A percentile compares a stretch with the other conserved stretches of the same genome.
Evolutionary conservation across 2,329 filamentous ascomycete genomes (phyloP).

Genomic region (Talaromyces atroroseus): DNA sequence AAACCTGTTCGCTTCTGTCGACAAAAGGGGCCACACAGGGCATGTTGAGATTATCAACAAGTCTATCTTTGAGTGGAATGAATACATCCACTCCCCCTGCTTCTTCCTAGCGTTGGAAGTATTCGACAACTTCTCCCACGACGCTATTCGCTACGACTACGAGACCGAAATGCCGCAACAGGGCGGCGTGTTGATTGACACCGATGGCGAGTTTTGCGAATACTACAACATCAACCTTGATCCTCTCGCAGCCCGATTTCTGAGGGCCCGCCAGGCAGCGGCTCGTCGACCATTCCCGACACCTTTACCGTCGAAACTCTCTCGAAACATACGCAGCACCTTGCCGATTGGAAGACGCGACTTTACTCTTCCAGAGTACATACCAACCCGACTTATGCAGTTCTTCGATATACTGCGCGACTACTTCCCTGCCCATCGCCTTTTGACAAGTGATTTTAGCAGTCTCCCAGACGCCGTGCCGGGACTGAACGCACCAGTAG

Average conservation of each 20-base stretch:
- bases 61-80: slow-evolving; percentile 90
- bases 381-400: slow-evolving; percentile 90
- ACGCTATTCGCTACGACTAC: slow-evolving; percentile 84
- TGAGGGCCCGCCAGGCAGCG: slow-evolving; percentile 77
- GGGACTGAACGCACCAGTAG: slow-evolving; percentile 87
- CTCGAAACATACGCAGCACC: slow-evolving; percentile 58
- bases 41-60: slow-evolving; percentile 93
- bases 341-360: slow-evolving; percentile 66
- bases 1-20: slow-evolving; percentile 61
- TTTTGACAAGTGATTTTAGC: slow-evolving; percentile 88
- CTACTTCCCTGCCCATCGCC: slow-evolving; percentile 83
- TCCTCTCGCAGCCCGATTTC: slow-evolving; percentile 72
- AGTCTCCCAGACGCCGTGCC: slow-evolving; percentile 73
- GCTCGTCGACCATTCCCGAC: slow-evolving; percentile 39
- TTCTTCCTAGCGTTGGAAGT: slow-evolving; percentile 98
- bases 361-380: slow-evolving; percentile 80
- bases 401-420: slow-evolving; percentile 88
- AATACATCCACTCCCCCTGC: slow-evolving; percentile 82
- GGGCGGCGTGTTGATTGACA: slow-evolving; percentile 80
- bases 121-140: slow-evolving; percentile 97
- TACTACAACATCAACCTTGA: slow-evolving; percentile 82
- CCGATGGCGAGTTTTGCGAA: slow-evolving; percentile 84
- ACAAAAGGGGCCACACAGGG: slow-evolving; percentile 67
- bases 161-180: slow-evolving; percentile 77
- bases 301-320: slow-evolving; percentile 43